These are phyloP conservation scores for Penicillium hordei DNA, from an alignment of 2,329 filamentous ascomycete species.

Conservation along the genomic window DNA sequence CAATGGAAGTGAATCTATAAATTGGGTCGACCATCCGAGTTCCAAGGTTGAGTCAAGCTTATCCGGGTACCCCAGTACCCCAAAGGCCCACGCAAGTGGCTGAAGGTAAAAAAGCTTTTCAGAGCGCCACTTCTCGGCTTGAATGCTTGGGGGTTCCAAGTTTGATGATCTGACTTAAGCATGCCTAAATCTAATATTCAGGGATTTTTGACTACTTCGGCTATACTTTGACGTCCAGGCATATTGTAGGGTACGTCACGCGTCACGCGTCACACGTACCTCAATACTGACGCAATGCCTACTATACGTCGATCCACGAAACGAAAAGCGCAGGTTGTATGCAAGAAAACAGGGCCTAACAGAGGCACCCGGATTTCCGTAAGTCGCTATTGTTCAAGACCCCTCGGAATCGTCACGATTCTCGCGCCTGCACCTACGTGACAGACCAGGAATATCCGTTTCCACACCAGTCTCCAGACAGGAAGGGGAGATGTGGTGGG, in stretches of 20 bases:
- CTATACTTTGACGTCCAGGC: neutral
- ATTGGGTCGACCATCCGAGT: neutral
- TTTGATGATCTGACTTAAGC: neutral
- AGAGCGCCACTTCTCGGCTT: conserved; percentile 15
- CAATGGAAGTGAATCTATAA: neutral
- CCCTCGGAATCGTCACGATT: conserved; percentile 12
- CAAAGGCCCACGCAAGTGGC: conserved; percentile 19
- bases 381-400: conserved; percentile 13
- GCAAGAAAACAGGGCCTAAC: conserved; percentile 6
- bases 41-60: conserved; percentile 17
- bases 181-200: neutral
- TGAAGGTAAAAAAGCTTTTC: conserved; percentile 17
- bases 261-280: too few relatives aligned
- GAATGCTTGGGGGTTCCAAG: neutral
- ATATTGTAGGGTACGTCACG: neutral
- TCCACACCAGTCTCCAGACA: neutral
- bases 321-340: neutral
- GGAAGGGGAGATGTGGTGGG: neutral
- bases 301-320: neutral
- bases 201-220: neutral
- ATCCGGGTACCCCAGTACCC: conserved; percentile 9
- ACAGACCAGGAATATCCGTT: conserved; percentile 9
- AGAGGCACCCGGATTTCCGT: conserved; percentile 15
- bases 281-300: neutral
- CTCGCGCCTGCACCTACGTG: conserved; percentile 14